phyloP scores from a whole-genome alignment of 345 rosid species.

The Pugionium cornutum region DNA sequence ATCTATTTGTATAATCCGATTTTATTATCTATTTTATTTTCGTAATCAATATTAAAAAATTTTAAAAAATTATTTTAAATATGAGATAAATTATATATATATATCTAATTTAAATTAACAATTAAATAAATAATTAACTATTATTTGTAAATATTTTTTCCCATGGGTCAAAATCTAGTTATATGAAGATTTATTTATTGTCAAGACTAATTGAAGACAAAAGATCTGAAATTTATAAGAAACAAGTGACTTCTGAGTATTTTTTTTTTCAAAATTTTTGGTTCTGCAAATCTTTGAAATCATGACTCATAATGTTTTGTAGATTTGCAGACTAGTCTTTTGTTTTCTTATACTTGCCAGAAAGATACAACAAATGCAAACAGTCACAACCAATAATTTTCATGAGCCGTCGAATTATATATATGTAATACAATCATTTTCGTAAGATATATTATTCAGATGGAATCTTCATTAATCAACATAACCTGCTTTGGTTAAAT shows the following conservation, averaged over 20 bases:
- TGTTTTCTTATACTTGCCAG: neutral
- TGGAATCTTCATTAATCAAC: neutral
- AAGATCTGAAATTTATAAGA: neutral
- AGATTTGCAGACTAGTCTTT: constrained; percentile 5
- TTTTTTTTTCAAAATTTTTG: neutral
- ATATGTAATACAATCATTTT: constrained; percentile 1
- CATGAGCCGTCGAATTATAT: neutral
- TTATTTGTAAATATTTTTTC: too few relatives aligned
- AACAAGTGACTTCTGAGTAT: neutral
- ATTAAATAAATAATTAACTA: too few relatives aligned
- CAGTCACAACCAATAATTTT: constrained; percentile 14
- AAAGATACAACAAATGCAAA: constrained; percentile 21
- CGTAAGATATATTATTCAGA: constrained; percentile 1
- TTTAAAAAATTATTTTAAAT: too few relatives aligned
- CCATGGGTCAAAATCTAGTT: too few relatives aligned
- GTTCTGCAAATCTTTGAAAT: constrained; percentile 5
- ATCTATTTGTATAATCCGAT: too few relatives aligned
- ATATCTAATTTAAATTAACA: too few relatives aligned
- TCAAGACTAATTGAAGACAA: neutral
- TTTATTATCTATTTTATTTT: too few relatives aligned
- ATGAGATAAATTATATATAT: too few relatives aligned
- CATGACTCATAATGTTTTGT: constrained; percentile 12
- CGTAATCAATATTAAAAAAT: too few relatives aligned
- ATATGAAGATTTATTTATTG: neutral
- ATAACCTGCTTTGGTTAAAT: neutral